Percentiles rank a stretch among this genome's conserved stretches.
Conservation (phyloP, 73 alveolate genomes). For the Paramecium pentaurelia region DNA sequence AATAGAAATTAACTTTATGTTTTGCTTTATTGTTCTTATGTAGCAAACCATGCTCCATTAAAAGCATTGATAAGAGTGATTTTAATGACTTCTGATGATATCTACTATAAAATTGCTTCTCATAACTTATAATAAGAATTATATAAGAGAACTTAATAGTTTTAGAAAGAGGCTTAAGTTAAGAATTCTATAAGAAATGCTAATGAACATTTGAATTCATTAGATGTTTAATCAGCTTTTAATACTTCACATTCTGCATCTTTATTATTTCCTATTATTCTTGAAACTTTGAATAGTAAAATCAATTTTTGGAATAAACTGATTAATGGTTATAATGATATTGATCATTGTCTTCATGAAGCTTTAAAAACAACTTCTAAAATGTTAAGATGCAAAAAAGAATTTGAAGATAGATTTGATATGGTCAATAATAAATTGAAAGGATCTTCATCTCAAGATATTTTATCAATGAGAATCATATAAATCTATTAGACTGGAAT, state of each 20-base stretch:
- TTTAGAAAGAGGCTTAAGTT: background rate
- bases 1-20: background rate
- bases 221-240: background rate
- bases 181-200: background rate
- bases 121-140: background rate
- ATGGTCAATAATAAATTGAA: background rate
- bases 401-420: background rate
- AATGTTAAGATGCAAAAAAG: background rate
- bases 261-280: background rate
- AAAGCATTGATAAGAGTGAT: background rate
- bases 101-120: background rate
- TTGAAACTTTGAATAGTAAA: background rate
- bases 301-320: background rate
- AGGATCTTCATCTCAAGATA: background rate
- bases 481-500: background rate
- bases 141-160: background rate
- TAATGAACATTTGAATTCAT: background rate
- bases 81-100: background rate
- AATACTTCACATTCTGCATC: background rate
- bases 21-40: background rate
- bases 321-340: background rate
- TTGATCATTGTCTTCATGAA: background rate
- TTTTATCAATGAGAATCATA: background rate
- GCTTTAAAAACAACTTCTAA: background rate
- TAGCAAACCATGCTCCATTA: background rate